These are phyloP conservation scores for Chaetomium fimeti DNA, from an alignment of 495 filamentous ascomycete species.

Conservation along the genomic window DNA sequence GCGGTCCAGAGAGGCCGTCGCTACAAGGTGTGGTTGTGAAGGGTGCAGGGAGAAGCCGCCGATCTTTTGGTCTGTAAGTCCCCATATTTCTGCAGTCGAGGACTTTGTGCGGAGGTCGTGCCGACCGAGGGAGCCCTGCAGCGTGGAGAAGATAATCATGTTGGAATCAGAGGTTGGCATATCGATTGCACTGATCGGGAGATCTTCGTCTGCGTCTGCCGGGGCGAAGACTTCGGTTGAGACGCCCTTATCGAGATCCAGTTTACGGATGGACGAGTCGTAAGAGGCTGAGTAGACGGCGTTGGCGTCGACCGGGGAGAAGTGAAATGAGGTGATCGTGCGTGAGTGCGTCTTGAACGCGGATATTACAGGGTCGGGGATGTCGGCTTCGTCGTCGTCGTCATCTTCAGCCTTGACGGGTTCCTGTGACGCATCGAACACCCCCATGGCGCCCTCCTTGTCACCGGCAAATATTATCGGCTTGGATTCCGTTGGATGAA, in stretches of 20 bases:
- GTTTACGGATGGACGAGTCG: conserved; percentile 84
- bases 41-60: conserved; percentile 89
- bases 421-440: conserved; percentile 86
- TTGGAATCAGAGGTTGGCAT: conserved; percentile 69
- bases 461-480: conserved; percentile 93
- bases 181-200: conserved; percentile 78
- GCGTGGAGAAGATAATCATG: conserved; percentile 79
- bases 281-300: conserved; percentile 87
- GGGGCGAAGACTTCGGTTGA: conserved; percentile 79
- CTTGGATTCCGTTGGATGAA: conserved; percentile 84
- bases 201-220: conserved; percentile 61
- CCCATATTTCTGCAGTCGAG: conserved; percentile 60
- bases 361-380: conserved; percentile 67
- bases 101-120: conserved; percentile 67
- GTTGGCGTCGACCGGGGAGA: conserved; percentile 67
- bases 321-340: conserved; percentile 80
- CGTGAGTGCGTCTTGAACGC: conserved; percentile 86
- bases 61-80: conserved; percentile 91
- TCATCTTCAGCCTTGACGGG: conserved; percentile 52
- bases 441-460: conserved; percentile 87
- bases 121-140: conserved; percentile 75
- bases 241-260: conserved; percentile 77
- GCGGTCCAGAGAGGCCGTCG: conserved; percentile 87
- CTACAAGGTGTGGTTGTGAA: conserved; percentile 71
- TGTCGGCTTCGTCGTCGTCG: conserved; percentile 51